Percentiles rank a stretch among this genome's conserved stretches.
Evolutionary conservation across 257 asterid genomes (phyloP).

Genomic region (Ilex asprella): DNA sequence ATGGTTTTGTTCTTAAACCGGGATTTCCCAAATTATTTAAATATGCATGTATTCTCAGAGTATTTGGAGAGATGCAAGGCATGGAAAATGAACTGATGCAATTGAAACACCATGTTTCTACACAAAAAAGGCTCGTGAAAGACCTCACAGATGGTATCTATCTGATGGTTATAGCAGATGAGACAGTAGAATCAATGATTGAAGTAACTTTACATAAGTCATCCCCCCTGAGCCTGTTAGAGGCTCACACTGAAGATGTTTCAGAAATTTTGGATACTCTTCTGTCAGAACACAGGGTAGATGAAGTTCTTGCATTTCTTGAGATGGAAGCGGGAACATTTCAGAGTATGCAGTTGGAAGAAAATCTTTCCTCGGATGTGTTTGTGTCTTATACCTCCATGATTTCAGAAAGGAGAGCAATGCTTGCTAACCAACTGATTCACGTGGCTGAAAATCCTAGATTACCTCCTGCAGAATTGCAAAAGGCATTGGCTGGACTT

Average conservation of each 20-base stretch:
- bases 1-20: too few relatives aligned
- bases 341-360: constrained; percentile 18
- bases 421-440: constrained; percentile 36
- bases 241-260: constrained; percentile 43
- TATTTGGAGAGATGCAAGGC: constrained; percentile 46
- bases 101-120: constrained; percentile 44
- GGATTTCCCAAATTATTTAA: too few relatives aligned
- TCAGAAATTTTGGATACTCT: constrained; percentile 53
- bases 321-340: constrained; percentile 49
- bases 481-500: constrained; percentile 52
- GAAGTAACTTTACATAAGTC: constrained; percentile 26
- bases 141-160: constrained; percentile 24
- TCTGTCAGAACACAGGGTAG: constrained; percentile 50
- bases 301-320: constrained; percentile 52
- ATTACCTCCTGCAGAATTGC: constrained; percentile 60
- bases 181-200: constrained; percentile 24
- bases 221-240: constrained; percentile 32
- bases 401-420: constrained; percentile 45
- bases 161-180: constrained; percentile 31
- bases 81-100: constrained; percentile 40
- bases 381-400: constrained; percentile 35
- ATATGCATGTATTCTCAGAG: constrained; percentile 30
- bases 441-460: constrained; percentile 44
- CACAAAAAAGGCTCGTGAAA: constrained; percentile 40
- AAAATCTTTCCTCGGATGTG: constrained; percentile 31